Evolutionary conservation across 495 filamentous ascomycete species (phyloP).

Genomic region (Bathelium albidoporum): DNA sequence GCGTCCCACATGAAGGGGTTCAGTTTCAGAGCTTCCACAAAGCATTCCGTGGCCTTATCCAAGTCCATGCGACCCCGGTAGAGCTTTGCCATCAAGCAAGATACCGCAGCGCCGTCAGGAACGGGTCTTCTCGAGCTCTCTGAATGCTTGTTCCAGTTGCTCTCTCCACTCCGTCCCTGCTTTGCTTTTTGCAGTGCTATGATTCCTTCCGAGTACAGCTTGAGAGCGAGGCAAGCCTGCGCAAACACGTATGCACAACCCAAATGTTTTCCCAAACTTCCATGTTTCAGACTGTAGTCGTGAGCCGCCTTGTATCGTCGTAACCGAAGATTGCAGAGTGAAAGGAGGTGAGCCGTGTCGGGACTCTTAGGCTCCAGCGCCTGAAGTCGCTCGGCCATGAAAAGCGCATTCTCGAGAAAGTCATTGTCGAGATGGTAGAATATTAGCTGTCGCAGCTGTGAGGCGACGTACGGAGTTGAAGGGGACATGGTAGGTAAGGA

Average conservation of each 20-base stretch:
- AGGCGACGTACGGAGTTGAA: constrained; percentile 51
- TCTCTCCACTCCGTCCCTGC: constrained; percentile 8
- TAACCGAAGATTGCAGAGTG: constrained; percentile 71
- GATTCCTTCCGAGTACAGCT: constrained; percentile 68
- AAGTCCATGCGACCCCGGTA: constrained; percentile 71
- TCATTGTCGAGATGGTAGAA: constrained; percentile 93
- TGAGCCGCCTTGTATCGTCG: constrained; percentile 67
- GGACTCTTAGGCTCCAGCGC: constrained; percentile 69
- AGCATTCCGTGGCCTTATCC: constrained; percentile 70
- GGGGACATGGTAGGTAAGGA: constrained; percentile 53
- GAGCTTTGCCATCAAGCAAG: constrained; percentile 76
- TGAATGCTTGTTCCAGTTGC: constrained; percentile 49
- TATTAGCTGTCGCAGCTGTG: constrained; percentile 72
- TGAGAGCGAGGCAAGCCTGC: constrained; percentile 71
- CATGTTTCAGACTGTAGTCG: constrained; percentile 56
- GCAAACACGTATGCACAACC: constrained; percentile 90
- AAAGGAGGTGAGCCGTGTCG: constrained; percentile 73
- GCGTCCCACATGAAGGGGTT: constrained; percentile 99
- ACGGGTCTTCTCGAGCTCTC: constrained; percentile 44
- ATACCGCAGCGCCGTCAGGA: constrained; percentile 74
- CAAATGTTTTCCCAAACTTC: constrained; percentile 57
- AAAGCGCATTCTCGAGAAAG: constrained; percentile 75
- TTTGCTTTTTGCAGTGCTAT: constrained; percentile 43
- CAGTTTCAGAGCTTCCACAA: constrained; percentile 74
- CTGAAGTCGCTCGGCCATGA: constrained; percentile 75